Evolutionary conservation across 2,329 filamentous ascomycete genomes (phyloP), one percentile per base, ranked within the genome.

Genomic region (Pleurostoma richardsiae): DNA sequence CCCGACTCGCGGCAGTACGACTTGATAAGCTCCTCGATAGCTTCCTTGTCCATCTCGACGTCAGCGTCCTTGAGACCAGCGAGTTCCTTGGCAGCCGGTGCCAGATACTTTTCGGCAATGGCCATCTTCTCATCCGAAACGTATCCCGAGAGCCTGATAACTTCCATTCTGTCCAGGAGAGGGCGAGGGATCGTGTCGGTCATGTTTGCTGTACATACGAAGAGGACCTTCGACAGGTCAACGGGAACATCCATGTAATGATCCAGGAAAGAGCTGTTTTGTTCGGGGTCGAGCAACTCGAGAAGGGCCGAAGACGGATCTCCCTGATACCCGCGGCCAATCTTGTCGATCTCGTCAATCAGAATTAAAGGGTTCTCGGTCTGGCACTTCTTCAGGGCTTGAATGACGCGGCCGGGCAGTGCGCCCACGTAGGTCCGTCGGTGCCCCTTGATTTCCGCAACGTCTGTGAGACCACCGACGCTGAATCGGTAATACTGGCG

Each of bases 221-320:
- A 99, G 27, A 99, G 78, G 3, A 99, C 94, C 71, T 97, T 97
- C 43, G 91, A 96, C 43, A 99, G 76, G 63, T 99, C 94, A 5
- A 99, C 92, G 0, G 94, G 94, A 1, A 99, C 90, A 65, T 99
- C 94, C 80, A 99, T 90, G 71, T 99, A 99, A 67, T 99, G 94
- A 58, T 99, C 94, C 53, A 99, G 69, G 79, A 99, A 99, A 28
- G 91, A 96, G 62, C 77, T 90, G 71, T 99, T 99, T 65, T 99
- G 94, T 67, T 99, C 94, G 0, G 94, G 94, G 56, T 99, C 94
- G 19, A 99, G 82, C 43, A 99, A 71, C 64, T 99, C 94, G 4
- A 99, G 80, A 45, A 99, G 76, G 30, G 94, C 94, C 26, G 92
- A 96, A 1, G 94, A 90, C 10, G 95, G 95, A 60, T 99, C 94